A percentile compares a stretch with the other conserved stretches of the same genome.
These are phyloP conservation scores for Haematococcus sp. DNA, from an alignment of 139 green algal species.

Conservation along the genomic window DNA sequence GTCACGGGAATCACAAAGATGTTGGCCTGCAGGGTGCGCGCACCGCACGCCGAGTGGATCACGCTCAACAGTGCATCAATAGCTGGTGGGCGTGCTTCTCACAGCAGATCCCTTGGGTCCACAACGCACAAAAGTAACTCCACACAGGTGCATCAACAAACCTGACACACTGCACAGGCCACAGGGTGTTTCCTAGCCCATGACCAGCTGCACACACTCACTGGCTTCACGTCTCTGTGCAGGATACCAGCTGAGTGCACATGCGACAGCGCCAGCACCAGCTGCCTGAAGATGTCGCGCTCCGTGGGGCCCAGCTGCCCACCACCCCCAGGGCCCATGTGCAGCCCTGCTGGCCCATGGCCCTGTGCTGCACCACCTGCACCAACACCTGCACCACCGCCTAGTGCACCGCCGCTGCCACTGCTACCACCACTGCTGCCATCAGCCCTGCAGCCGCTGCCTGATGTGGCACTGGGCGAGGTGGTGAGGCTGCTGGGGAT, in stretches of 20 bases:
- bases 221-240: slow-evolving; percentile 15
- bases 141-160: no score
- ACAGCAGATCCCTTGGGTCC: no score
- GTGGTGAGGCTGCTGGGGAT: neutral
- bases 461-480: neutral
- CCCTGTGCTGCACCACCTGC: slow-evolving; percentile 6
- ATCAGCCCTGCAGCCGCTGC: neutral
- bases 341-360: neutral
- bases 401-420: neutral
- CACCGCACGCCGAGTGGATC: no score
- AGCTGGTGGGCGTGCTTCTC: no score
- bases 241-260: slow-evolving; percentile 31
- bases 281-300: slow-evolving; percentile 35
- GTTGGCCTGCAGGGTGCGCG: slow-evolving; percentile 30
- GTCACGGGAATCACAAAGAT: slow-evolving; percentile 27
- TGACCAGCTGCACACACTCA: no score
- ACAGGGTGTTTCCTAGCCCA: no score
- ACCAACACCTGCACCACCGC: neutral
- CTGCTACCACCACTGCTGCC: neutral
- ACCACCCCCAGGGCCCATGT: neutral
- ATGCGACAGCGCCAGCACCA: slow-evolving; percentile 23
- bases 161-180: no score
- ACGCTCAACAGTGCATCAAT: no score
- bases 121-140: no score
- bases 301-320: slow-evolving; percentile 11